These are phyloP conservation scores for Populus hybrid DNA, from an alignment of 441 rosid species.

Conservation along the genomic window DNA sequence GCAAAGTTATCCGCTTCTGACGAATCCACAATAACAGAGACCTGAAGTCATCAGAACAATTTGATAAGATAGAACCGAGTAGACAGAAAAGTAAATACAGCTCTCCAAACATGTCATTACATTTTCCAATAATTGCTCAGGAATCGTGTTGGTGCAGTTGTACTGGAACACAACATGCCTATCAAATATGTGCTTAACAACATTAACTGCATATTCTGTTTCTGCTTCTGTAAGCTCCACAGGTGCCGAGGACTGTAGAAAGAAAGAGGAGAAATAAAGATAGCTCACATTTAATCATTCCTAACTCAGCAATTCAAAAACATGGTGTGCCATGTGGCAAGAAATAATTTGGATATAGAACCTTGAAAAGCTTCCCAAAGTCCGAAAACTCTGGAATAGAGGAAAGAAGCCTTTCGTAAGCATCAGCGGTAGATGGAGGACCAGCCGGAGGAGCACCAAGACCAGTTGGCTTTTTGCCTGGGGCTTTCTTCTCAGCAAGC, in stretches of 20 bases:
- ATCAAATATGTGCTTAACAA: slow-evolving; percentile 86
- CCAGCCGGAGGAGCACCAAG: slow-evolving; percentile 66
- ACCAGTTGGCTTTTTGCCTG: slow-evolving; percentile 87
- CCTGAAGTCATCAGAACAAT: slow-evolving; percentile 45
- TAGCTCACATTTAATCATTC: slow-evolving; percentile 18
- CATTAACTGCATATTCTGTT: slow-evolving; percentile 96
- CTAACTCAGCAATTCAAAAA: background rate
- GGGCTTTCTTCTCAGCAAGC: slow-evolving; percentile 87
- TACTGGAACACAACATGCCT: slow-evolving; percentile 88
- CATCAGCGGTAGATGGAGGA: slow-evolving; percentile 66
- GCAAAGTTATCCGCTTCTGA: slow-evolving; percentile 87
- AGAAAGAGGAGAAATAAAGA: background rate
- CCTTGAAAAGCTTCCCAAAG: slow-evolving; percentile 94
- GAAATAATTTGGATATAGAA: slow-evolving; percentile 27
- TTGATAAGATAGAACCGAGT: slow-evolving; percentile 5
- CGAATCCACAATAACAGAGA: slow-evolving; percentile 77
- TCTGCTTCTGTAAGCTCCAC: slow-evolving; percentile 98
- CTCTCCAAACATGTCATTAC: slow-evolving; percentile 41
- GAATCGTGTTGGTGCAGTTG: slow-evolving; percentile 95
- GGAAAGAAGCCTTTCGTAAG: slow-evolving; percentile 77
- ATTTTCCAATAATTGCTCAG: slow-evolving; percentile 89
- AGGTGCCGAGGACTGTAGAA: slow-evolving; percentile 72
- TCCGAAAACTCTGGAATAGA: slow-evolving; percentile 73
- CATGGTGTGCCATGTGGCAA: background rate
- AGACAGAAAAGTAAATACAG: background rate